Conservation (phyloP, 495 filamentous ascomycete species). For the Diplogelasinospora grovesii region DNA sequence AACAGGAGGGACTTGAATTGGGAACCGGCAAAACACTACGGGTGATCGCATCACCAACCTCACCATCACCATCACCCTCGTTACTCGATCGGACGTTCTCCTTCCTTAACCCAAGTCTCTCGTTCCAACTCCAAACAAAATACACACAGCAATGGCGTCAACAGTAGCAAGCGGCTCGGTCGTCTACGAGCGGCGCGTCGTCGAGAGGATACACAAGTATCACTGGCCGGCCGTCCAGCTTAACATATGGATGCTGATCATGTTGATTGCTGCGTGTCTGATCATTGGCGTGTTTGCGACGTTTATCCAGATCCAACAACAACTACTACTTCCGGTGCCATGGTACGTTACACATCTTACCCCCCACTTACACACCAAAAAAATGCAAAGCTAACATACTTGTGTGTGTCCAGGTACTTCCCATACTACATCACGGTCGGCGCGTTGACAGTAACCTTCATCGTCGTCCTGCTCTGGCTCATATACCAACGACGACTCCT, state of each 20-base stretch:
- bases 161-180: slow-evolving; percentile 31
- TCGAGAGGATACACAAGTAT: slow-evolving; percentile 59
- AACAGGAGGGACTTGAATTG: no score
- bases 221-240: slow-evolving; percentile 92
- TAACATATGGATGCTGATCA: slow-evolving; percentile 86
- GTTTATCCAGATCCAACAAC: slow-evolving; percentile 74
- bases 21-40: no score
- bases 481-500: slow-evolving; percentile 73
- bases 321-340: slow-evolving; percentile 63
- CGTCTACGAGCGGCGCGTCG: slow-evolving; percentile 35
- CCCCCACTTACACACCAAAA: not conserved
- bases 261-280: slow-evolving; percentile 68
- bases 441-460: slow-evolving; percentile 65
- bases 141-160: slow-evolving; percentile 34
- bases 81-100: no score
- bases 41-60: no score
- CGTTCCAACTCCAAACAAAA: not conserved
- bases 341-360: slow-evolving; percentile 56
- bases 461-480: slow-evolving; percentile 63
- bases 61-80: no score
- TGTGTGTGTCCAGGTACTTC: slow-evolving; percentile 66
- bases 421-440: slow-evolving; percentile 78
- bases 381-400: slow-evolving; percentile 3
- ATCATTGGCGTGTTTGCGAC: slow-evolving; percentile 82
- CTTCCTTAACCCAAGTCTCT: not conserved